Base-by-base conservation (phyloP, 2,329 filamentous ascomycete species). In the Emydomyces testavorans region DNA sequence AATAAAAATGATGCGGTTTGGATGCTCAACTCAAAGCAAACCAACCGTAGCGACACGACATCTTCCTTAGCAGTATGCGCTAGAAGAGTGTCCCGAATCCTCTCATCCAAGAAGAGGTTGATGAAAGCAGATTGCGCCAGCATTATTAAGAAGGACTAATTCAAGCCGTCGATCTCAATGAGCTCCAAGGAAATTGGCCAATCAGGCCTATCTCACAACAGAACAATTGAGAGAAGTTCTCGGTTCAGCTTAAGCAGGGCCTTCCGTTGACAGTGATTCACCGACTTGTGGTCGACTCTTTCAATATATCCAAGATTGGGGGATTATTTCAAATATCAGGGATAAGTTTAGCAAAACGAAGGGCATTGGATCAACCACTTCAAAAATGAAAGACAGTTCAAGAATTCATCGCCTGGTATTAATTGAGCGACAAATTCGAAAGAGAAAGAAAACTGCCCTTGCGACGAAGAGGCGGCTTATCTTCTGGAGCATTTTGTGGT, bases 1-100 rank as follows among this genome's bases (percentile, higher is more conserved):
- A 75, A 74, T 16, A 74, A 54, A 2, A 53, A 43, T 11, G 62
- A 61, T 29, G 62, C 63, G 41, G 64, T 55, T 18, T 58, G 54
- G 13, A 56, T 50, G 21, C 62, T 58, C 34, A 68, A 61, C 40
- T 60, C 60, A 50, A 58, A 62, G 51, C 60, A 66, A 24, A 60
- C 63, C 42, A 66, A 54, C 41, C 66, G 65, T 35, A 68, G 56
- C 13, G 54, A 55, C 26, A 54, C 41, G 11, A 66, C 54, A 45
- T 69, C 67, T 46, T 60, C 53, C 46, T 58, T 61, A 35, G 57
- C 53, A 29, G 65, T 42, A 50, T 54, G 50, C 16, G 53, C 54
- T 37, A 66, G 51, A 45, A 69, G 57, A 43, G 58, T 56, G 47
- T 62, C 54, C 49, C 60, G 63, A 41, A 58, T 56, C 46, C 54